phyloP scores from a whole-genome alignment of 1,139 yeast species.

The Geotrichum citri-aurantii region DNA sequence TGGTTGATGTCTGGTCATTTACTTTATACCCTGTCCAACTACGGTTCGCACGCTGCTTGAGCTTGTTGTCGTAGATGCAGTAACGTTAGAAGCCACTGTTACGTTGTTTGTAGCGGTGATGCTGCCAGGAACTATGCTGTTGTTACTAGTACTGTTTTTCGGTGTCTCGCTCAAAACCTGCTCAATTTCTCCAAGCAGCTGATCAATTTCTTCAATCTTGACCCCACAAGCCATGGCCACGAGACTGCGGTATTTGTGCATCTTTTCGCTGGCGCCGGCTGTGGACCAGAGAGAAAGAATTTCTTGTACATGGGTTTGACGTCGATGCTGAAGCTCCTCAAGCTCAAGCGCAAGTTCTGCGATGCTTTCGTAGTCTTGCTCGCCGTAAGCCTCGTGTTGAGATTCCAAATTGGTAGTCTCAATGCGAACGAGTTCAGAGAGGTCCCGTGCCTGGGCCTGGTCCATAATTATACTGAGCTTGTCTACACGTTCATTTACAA shows the following conservation, averaged over 20 bases:
- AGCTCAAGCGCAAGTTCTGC: constrained; percentile 40
- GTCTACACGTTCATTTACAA: constrained; percentile 29
- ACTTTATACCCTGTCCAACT: neutral
- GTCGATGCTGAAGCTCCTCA: constrained; percentile 43
- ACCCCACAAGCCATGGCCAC: constrained; percentile 81
- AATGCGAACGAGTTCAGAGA: constrained; percentile 44
- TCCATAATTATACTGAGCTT: constrained; percentile 45
- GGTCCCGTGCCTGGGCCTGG: constrained; percentile 50
- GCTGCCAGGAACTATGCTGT: neutral
- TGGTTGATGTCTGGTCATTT: neutral
- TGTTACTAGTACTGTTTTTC: constrained; percentile 1
- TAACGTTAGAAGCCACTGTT: neutral
- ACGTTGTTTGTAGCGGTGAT: neutral
- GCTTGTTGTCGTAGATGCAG: neutral
- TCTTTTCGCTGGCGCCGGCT: constrained; percentile 48
- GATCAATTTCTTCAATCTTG: constrained; percentile 72
- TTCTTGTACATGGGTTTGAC: constrained; percentile 43
- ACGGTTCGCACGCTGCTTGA: neutral
- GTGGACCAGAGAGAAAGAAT: constrained; percentile 45
- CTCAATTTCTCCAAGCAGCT: constrained; percentile 55
- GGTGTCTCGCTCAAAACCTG: constrained; percentile 35
- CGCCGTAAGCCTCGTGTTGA: constrained; percentile 6
- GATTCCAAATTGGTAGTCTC: constrained; percentile 41
- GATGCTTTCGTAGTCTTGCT: constrained; percentile 25
- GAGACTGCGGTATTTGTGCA: constrained; percentile 74